A percentile compares a stretch with the other conserved stretches of the same genome.
Evolutionary conservation across 352 stramenopile genomes (phyloP).

Genomic region (Halophytophthora batemanensis): DNA sequence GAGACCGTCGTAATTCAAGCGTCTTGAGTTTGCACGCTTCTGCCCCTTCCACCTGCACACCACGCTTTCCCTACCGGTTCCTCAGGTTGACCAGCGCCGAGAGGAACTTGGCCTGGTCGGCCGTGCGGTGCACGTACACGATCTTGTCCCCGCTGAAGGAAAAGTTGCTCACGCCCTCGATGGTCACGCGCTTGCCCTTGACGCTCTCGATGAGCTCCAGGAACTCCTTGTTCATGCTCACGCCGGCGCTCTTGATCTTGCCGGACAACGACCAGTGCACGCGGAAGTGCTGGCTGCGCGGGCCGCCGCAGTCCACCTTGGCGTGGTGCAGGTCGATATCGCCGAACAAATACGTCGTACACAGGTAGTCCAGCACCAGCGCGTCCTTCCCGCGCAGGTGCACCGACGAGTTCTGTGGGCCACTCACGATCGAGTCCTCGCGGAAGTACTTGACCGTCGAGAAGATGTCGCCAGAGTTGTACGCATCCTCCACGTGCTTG

Average conservation of each 20-base stretch:
- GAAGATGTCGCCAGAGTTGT: slow-evolving; percentile 78
- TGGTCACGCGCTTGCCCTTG: slow-evolving; percentile 70
- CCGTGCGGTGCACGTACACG: slow-evolving; percentile 84
- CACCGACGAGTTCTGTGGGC: slow-evolving; percentile 82
- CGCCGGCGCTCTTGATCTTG: slow-evolving; percentile 66
- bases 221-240: slow-evolving; percentile 89
- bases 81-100: slow-evolving; percentile 75
- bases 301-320: slow-evolving; percentile 80
- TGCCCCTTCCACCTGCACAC: neutral
- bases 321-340: slow-evolving; percentile 74
- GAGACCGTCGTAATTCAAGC: no score
- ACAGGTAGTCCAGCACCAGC: slow-evolving; percentile 84
- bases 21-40: no score
- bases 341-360: slow-evolving; percentile 79
- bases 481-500: slow-evolving; percentile 73
- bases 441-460: slow-evolving; percentile 78
- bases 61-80: slow-evolving; percentile 43
- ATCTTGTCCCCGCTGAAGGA: slow-evolving; percentile 88
- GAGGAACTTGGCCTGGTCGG: slow-evolving; percentile 87
- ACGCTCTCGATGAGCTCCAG: slow-evolving; percentile 83
- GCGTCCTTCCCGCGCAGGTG: slow-evolving; percentile 80
- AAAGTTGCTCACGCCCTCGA: slow-evolving; percentile 87
- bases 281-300: slow-evolving; percentile 82
- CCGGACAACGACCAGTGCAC: slow-evolving; percentile 83
- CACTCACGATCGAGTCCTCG: slow-evolving; percentile 87